Percentiles rank a stretch among this genome's conserved stretches.
Conservation (phyloP, 306 rosid genomes). For the Clitoria ternatea region DNA sequence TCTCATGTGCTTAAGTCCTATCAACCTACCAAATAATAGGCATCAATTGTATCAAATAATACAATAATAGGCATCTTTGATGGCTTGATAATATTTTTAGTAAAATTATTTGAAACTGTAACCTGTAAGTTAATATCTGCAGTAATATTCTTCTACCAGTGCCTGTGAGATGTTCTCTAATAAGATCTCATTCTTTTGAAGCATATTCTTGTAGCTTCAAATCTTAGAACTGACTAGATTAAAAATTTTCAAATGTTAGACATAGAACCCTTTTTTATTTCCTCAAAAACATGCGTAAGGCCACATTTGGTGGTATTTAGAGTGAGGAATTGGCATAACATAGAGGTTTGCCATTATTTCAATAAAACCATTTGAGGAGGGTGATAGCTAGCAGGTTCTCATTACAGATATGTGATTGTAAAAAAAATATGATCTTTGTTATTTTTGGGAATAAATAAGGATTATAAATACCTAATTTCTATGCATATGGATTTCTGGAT, state of each 20-base stretch:
- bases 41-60: background rate
- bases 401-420: background rate
- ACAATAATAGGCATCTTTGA: background rate
- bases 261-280: slow-evolving; percentile 10
- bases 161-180: background rate
- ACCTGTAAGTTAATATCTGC: background rate
- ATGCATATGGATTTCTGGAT: slow-evolving; percentile 34
- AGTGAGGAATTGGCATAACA: background rate
- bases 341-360: background rate
- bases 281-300: background rate
- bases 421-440: background rate
- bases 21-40: background rate
- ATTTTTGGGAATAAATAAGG: background rate
- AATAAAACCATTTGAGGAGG: slow-evolving; percentile 6
- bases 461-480: slow-evolving; percentile 35
- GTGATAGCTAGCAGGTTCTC: background rate
- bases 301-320: background rate
- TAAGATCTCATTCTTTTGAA: background rate
- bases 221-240: background rate
- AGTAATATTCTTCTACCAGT: background rate
- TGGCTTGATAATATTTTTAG: background rate
- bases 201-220: background rate
- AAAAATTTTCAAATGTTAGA: background rate
- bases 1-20: too few relatives aligned
- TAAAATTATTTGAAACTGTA: background rate